phyloP scores from a whole-genome alignment of 139 green algal species.

The Coccomyxa sp. region DNA sequence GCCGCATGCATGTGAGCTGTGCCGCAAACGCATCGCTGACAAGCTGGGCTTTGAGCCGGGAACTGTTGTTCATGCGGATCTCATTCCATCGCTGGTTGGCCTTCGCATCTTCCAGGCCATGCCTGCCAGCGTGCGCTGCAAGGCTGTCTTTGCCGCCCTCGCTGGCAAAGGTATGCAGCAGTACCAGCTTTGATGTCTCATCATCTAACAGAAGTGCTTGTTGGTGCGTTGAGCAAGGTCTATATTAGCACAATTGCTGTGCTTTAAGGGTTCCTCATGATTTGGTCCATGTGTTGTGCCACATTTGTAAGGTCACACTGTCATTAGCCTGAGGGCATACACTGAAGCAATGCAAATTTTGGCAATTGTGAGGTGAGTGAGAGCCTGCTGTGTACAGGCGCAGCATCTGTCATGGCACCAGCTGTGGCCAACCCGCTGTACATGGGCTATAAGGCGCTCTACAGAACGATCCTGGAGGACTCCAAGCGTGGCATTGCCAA shows the following conservation, averaged over 20 bases:
- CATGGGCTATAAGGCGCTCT: conserved; percentile 40
- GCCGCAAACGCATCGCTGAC: not conserved
- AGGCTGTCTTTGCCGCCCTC: not conserved
- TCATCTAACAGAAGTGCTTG: not conserved
- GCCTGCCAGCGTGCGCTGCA: not conserved
- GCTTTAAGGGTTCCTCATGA: too few relatives aligned
- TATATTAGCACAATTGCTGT: too few relatives aligned
- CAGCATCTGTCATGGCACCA: conserved; percentile 19
- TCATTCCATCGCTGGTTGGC: conserved; percentile 4
- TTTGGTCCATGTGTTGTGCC: not conserved
- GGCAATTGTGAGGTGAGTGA: too few relatives aligned
- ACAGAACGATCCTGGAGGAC: conserved; percentile 11
- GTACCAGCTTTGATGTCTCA: not conserved
- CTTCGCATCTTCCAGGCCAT: conserved; percentile 15
- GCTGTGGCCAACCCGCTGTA: conserved; percentile 40
- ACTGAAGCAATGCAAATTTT: not conserved
- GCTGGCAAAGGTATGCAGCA: conserved; percentile 2
- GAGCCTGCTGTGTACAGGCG: not conserved
- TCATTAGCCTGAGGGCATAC: not conserved
- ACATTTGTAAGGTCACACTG: not conserved
- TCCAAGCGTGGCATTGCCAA: conserved; percentile 5
- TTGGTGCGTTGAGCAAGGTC: not conserved
- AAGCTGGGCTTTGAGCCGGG: not conserved
- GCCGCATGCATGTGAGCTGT: not conserved
- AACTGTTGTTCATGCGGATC: not conserved